phyloP scores from a whole-genome alignment of 1,284 basidiomycete species.

The Cutaneotrichosporon spelunceum region DNA sequence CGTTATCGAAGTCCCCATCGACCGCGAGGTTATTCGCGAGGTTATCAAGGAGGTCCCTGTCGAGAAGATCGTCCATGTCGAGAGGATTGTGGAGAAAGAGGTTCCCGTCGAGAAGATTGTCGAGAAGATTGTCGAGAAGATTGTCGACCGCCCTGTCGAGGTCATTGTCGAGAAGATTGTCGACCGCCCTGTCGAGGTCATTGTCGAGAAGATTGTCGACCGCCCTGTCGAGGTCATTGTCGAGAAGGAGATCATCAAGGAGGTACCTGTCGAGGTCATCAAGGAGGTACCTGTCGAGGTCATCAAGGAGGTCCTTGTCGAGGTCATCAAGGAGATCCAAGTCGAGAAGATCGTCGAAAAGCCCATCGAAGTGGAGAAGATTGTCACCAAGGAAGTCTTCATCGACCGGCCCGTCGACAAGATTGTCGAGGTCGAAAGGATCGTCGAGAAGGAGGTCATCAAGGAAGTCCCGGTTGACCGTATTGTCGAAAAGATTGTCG shows the following conservation, averaged over 20 bases:
- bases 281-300: constrained; percentile 40
- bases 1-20: constrained; percentile 41
- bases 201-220: constrained; percentile 28
- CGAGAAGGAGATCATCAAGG: constrained; percentile 45
- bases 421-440: constrained; percentile 34
- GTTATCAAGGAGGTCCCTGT: constrained; percentile 37
- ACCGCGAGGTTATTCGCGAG: constrained; percentile 34
- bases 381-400: constrained; percentile 42
- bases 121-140: constrained; percentile 49
- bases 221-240: constrained; percentile 41
- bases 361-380: constrained; percentile 36
- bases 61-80: constrained; percentile 32
- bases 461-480: constrained; percentile 31
- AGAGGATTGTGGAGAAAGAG: constrained; percentile 34
- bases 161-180: constrained; percentile 48
- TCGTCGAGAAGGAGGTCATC: constrained; percentile 30
- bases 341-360: constrained; percentile 34
- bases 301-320: constrained; percentile 45
- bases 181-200: constrained; percentile 40
- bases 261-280: constrained; percentile 38
- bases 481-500: constrained; percentile 45
- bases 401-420: constrained; percentile 45
- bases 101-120: constrained; percentile 48
- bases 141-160: constrained; percentile 37
- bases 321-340: constrained; percentile 39